phyloP scores from a whole-genome alignment of 1,284 basidiomycete genomes.

The Melampsora abietis-canadensis region DNA sequence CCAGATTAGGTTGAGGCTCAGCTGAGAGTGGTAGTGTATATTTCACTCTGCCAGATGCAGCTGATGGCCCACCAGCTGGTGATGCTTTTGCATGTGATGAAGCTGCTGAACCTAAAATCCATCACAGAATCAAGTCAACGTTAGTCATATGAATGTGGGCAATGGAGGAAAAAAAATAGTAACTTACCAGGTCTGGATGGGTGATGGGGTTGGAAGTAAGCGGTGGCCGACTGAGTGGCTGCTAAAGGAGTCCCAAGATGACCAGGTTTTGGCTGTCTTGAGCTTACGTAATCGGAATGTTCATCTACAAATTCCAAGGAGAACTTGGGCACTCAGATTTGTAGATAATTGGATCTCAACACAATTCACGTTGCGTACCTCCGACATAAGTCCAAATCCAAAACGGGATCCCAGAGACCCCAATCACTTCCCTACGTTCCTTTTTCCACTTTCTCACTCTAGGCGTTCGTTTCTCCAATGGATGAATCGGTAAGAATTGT shows the following conservation, averaged over 20 bases:
- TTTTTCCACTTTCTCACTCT: constrained; percentile 34
- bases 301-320: constrained; percentile 9
- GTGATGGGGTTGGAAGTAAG: constrained; percentile 20
- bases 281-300: constrained; percentile 30
- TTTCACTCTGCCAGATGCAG: constrained; percentile 2
- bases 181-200: constrained; percentile 34
- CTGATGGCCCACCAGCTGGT: constrained; percentile 16
- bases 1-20: constrained; percentile 21
- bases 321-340: not conserved
- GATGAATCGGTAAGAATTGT: constrained; percentile 30
- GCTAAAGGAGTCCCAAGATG: not conserved
- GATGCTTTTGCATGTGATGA: constrained; percentile 32
- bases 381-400: constrained; percentile 41
- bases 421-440: constrained; percentile 12
- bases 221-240: not conserved
- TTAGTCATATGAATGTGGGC: not conserved
- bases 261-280: constrained; percentile 4
- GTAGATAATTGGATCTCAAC: not conserved
- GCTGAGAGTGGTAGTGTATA: not conserved
- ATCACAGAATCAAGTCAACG: not conserved
- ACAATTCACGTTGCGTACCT: constrained; percentile 17
- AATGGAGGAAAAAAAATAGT: not conserved
- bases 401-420: constrained; percentile 35
- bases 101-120: constrained; percentile 17
- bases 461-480: constrained; percentile 37